Evolutionary conservation across 2,329 filamentous ascomycete species (phyloP), one percentile per base, ranked within the genome.

Genomic region (Aureobasidium vineae): DNA sequence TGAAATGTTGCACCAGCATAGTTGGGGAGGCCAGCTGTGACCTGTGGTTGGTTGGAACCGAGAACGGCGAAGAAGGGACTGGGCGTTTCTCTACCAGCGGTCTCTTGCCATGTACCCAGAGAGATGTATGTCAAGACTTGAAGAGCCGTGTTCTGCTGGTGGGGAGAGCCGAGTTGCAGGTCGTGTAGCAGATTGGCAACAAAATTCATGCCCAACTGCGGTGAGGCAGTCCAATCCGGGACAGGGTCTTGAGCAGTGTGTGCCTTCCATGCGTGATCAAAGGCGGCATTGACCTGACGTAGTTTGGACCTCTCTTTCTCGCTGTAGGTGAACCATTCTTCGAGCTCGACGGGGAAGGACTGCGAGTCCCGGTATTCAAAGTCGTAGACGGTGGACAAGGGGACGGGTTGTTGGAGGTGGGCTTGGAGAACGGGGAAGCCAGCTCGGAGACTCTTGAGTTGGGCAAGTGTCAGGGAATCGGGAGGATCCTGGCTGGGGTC

Each of bases 291-390:
- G 23, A 90, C 88, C 63, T 88, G 86, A 63, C 90, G 85, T 57
- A 97, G 82, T 73, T 93, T 88, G 54, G 89, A 84, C 79, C 91
- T 90, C 75, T 98, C 93, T 77, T 90, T 90, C 69, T 92, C 88
- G 72, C 90, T 90, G 78, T 98, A 97, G 63, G 89, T 88, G 78
- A 99, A 99, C 95, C 95, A 99, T 79, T 99, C 95, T 75, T 98
- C 92, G 56, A 99, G 83, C 80, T 99, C 95, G 70, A 95, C 91
- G 21, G 90, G 87, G 72, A 96, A 89, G 0, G 77, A 79, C 21
- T 81, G 79, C 8, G 81, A 78, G 73, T 84, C 82, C 54, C 78
- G 75, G 69, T 83, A 83, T 36, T 76, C 86, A 75, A 97, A 99
- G 68, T 95, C 92, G 81, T 99, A 99, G 56, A 81, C 72, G 54